These are phyloP conservation scores for Helotiales sp. DNA, from an alignment of 2,329 filamentous ascomycete genomes.

Conservation along the genomic window DNA sequence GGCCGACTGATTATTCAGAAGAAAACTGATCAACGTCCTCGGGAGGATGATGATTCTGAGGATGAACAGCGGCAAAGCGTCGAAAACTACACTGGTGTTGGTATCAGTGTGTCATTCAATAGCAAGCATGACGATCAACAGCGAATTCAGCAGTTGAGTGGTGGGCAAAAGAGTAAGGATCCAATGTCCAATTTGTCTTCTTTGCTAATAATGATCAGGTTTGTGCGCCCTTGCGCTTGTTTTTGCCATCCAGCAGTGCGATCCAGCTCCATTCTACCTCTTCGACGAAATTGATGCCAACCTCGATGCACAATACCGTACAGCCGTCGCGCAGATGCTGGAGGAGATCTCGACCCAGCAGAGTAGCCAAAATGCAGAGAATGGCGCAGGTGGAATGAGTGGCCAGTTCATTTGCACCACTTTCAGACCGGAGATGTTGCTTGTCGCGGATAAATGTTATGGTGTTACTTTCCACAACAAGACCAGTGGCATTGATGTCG, in stretches of 20 bases:
- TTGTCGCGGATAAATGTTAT: conserved; percentile 96
- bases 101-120: conserved; percentile 98
- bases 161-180: conserved; percentile 89
- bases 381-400: conserved; percentile 42
- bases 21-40: conserved; percentile 70
- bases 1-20: conserved; percentile 92
- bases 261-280: conserved; percentile 97
- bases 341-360: conserved; percentile 69
- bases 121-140: conserved; percentile 98
- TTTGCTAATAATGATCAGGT: conserved; percentile 50
- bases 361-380: conserved; percentile 38
- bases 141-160: conserved; percentile 93
- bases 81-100: conserved; percentile 94
- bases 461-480: conserved; percentile 93
- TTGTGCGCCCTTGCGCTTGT: conserved; percentile 95
- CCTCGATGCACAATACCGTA: conserved; percentile 95
- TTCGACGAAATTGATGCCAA: conserved; percentile 99
- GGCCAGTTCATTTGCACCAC: conserved; percentile 98
- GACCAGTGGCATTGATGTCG: conserved; percentile 90
- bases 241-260: conserved; percentile 97
- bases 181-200: not conserved
- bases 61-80: conserved; percentile 70
- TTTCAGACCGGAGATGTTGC: conserved; percentile 94
- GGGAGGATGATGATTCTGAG: conserved; percentile 67
- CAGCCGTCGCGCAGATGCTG: conserved; percentile 88